Percentiles rank a stretch among this genome's conserved stretches.
Evolutionary conservation across 2,329 filamentous ascomycete genomes (phyloP).

Genomic region (Colletotrichum nymphaeae): DNA sequence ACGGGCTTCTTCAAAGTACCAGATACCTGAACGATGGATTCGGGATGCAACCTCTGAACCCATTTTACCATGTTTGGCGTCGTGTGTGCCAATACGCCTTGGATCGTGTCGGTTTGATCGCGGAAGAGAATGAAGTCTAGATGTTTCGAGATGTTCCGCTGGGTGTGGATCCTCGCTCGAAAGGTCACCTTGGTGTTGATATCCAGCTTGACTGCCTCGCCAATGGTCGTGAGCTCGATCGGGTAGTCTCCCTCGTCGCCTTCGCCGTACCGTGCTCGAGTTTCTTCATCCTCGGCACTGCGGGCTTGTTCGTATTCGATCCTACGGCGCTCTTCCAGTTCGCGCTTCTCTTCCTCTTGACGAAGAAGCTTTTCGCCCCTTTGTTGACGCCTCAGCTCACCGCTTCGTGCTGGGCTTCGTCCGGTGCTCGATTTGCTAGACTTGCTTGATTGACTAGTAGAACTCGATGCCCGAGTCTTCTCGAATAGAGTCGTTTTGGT

Average conservation of each 20-base stretch:
- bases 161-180: slow-evolving; percentile 75
- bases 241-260: slow-evolving; percentile 23
- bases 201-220: slow-evolving; percentile 24
- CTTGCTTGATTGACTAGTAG: slow-evolving; percentile 6
- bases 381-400: slow-evolving; percentile 25
- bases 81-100: slow-evolving; percentile 75
- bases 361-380: slow-evolving; percentile 23
- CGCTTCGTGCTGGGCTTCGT: slow-evolving; percentile 18
- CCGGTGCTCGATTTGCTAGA: slow-evolving; percentile 25
- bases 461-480: slow-evolving; percentile 4
- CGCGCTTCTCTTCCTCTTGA: slow-evolving; percentile 19
- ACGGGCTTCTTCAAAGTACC: slow-evolving; percentile 80
- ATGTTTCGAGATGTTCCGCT: slow-evolving; percentile 83
- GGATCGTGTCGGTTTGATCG: slow-evolving; percentile 84
- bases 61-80: slow-evolving; percentile 83
- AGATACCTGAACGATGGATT: slow-evolving; percentile 81
- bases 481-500: slow-evolving; percentile 24
- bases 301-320: slow-evolving; percentile 25
- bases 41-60: slow-evolving; percentile 84
- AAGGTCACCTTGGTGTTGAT: slow-evolving; percentile 53
- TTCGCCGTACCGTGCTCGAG: slow-evolving; percentile 25
- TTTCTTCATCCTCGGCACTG: slow-evolving; percentile 27
- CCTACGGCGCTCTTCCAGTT: slow-evolving; percentile 20
- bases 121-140: slow-evolving; percentile 89
- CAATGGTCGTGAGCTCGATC: slow-evolving; percentile 28